A percentile compares a stretch with the other conserved stretches of the same genome.
These are phyloP conservation scores for Sporisorium graminicola DNA, from an alignment of 1,284 basidiomycete genomes.

Conservation along the genomic window DNA sequence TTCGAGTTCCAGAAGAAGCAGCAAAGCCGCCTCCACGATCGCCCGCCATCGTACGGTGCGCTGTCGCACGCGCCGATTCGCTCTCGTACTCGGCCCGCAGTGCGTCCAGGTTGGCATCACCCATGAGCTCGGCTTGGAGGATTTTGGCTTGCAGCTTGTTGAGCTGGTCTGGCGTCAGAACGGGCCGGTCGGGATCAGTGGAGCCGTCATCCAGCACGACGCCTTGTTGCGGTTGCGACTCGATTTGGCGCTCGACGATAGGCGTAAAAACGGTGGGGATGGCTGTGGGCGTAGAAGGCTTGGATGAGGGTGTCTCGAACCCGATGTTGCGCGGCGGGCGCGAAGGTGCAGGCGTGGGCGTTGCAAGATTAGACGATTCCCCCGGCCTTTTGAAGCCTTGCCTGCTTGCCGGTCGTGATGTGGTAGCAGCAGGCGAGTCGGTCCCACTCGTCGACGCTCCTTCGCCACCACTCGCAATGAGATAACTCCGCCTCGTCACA, in stretches of 20 bases:
- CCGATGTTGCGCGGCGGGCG: constrained; percentile 39
- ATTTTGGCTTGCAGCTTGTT: constrained; percentile 95
- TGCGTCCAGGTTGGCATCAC: constrained; percentile 77
- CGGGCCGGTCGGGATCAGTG: constrained; percentile 27
- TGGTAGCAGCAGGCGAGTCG: constrained; percentile 1
- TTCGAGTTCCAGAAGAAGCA: constrained; percentile 4
- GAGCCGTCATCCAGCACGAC: constrained; percentile 22
- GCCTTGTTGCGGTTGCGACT: constrained; percentile 13
- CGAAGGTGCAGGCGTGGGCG: constrained; percentile 28
- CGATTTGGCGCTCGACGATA: constrained; percentile 20
- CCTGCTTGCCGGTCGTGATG: constrained; percentile 35
- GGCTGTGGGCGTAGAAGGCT: constrained; percentile 41
- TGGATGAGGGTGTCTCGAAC: constrained; percentile 39
- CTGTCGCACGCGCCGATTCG: constrained; percentile 73
- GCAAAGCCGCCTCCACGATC: constrained; percentile 58
- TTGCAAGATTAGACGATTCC: constrained; percentile 34
- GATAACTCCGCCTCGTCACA: constrained; percentile 41
- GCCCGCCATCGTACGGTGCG: constrained; percentile 53
- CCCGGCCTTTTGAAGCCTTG: constrained; percentile 58
- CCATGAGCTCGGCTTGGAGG: constrained; percentile 87
- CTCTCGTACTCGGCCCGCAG: constrained; percentile 87
- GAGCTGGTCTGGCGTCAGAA: constrained; percentile 75
- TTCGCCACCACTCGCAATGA: constrained; percentile 33
- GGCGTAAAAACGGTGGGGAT: constrained; percentile 58
- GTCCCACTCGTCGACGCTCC: constrained; percentile 12